Percentiles rank a stretch among this genome's conserved stretches.
These are phyloP conservation scores for Aureobasidium vineae DNA, from an alignment of 2,329 filamentous ascomycete genomes.

Conservation along the genomic window DNA sequence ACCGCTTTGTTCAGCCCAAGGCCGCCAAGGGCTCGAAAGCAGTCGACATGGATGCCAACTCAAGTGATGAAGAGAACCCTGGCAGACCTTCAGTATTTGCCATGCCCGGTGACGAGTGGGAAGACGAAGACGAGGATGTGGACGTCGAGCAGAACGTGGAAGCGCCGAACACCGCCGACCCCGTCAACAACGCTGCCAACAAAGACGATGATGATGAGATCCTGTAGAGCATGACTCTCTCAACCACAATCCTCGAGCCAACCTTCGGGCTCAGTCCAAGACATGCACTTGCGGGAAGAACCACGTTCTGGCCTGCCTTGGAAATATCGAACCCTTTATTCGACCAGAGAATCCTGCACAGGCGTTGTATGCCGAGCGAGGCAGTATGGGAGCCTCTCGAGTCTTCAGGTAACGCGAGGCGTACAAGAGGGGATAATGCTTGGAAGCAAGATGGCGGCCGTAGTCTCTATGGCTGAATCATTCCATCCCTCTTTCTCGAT, in stretches of 20 bases:
- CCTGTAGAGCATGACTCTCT: conserved; percentile 9
- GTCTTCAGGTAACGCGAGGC: neutral
- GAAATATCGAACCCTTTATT: neutral
- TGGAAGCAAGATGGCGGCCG: neutral
- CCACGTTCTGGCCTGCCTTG: neutral
- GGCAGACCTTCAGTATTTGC: conserved; percentile 32
- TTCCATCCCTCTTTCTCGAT: neutral
- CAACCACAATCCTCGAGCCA: neutral
- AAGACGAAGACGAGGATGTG: conserved; percentile 4
- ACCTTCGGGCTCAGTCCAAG: neutral
- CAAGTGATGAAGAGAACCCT: conserved; percentile 9
- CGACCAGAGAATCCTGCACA: neutral
- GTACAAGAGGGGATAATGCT: neutral
- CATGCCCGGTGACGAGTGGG: conserved; percentile 19
- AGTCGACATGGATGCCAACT: conserved; percentile 12
- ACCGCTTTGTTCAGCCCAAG: neutral
- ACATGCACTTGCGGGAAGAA: too few relatives aligned
- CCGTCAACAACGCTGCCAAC: conserved; percentile 13
- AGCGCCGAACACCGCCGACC: neutral
- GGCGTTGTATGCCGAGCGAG: neutral
- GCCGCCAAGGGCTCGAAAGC: conserved; percentile 9
- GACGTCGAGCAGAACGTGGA: neutral
- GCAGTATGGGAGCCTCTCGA: neutral
- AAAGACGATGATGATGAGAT: conserved; percentile 27
- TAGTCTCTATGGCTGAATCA: neutral